These are phyloP conservation scores for Aspergillaceae sp. DNA, from an alignment of 2,329 filamentous ascomycete genomes.

Conservation along the genomic window DNA sequence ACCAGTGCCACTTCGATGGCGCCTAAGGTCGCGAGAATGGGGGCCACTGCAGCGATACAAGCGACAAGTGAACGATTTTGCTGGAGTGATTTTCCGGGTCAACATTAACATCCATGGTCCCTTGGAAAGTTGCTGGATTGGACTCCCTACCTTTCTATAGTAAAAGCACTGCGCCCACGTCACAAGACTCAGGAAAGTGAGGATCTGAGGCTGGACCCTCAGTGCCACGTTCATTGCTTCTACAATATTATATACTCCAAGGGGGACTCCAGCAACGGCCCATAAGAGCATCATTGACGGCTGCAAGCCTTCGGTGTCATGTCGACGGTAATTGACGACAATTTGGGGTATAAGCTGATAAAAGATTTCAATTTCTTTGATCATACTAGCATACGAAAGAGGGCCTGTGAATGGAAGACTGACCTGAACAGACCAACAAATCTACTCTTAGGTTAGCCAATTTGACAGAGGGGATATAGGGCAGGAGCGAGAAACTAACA, in stretches of 20 bases:
- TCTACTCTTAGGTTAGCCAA: constrained; percentile 14
- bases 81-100: background rate
- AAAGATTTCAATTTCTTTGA: too few species aligned
- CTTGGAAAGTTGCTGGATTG: background rate
- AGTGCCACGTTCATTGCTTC: constrained; percentile 47
- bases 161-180: constrained; percentile 52
- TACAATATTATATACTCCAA: constrained; percentile 54
- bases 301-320: constrained; percentile 58
- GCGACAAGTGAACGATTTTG: constrained; percentile 47
- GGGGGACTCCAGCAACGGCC: constrained; percentile 55
- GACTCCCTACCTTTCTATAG: constrained; percentile 34
- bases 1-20: constrained; percentile 53
- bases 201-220: constrained; percentile 49
- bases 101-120: too few species aligned
- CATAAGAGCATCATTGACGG: constrained; percentile 66
- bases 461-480: background rate
- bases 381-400: too few species aligned
- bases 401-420: background rate
- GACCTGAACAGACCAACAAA: constrained; percentile 61
- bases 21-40: constrained; percentile 50
- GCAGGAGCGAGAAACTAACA: constrained; percentile 6
- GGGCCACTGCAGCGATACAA: constrained; percentile 42
- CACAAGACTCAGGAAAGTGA: constrained; percentile 43
- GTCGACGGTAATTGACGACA: constrained; percentile 56
- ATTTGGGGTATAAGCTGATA: constrained; percentile 61